Percentiles rank a stretch among this genome's conserved stretches.
These are phyloP conservation scores for Neonectria faginata DNA, from an alignment of 2,329 filamentous ascomycete genomes.

Conservation along the genomic window DNA sequence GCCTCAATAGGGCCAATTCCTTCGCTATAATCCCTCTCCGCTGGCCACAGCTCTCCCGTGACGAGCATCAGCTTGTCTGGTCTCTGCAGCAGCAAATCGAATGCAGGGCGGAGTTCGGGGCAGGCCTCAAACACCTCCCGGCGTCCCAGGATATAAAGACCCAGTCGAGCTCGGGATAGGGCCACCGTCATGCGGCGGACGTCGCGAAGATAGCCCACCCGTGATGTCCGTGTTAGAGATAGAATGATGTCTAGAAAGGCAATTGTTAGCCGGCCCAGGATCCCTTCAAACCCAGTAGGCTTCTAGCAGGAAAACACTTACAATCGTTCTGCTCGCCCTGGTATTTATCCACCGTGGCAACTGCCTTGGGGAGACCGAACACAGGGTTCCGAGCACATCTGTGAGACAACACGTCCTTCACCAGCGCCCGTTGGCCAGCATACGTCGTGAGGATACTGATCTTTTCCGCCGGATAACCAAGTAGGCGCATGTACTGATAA, in stretches of 20 bases:
- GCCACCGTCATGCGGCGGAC: constrained; percentile 94
- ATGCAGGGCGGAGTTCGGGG: constrained; percentile 88
- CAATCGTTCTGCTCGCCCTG: constrained; percentile 99
- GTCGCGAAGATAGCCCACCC: constrained; percentile 92
- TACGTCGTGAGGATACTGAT: constrained; percentile 96
- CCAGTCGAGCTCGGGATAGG: constrained; percentile 89
- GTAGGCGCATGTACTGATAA: constrained; percentile 95
- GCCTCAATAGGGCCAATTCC: constrained; percentile 60
- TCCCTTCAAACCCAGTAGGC: no score
- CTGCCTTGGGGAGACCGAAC: constrained; percentile 89
- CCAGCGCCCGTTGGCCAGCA: constrained; percentile 88
- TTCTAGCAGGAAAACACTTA: constrained; percentile 62
- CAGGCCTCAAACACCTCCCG: constrained; percentile 89
- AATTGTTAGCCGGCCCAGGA: constrained; percentile 38
- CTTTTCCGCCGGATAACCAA: constrained; percentile 86
- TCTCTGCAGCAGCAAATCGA: constrained; percentile 80
- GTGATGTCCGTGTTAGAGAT: constrained; percentile 88
- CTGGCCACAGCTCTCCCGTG: constrained; percentile 87
- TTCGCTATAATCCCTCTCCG: constrained; percentile 63
- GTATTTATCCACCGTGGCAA: constrained; percentile 98
- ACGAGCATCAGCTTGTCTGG: constrained; percentile 84
- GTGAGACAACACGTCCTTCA: constrained; percentile 86
- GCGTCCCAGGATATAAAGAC: constrained; percentile 91
- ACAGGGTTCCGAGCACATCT: constrained; percentile 85
- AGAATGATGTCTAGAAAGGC: constrained; percentile 81